These are phyloP conservation scores for Pestalotiopsis sp. DNA, from an alignment of 2,329 filamentous ascomycete genomes.

Conservation along the genomic window DNA sequence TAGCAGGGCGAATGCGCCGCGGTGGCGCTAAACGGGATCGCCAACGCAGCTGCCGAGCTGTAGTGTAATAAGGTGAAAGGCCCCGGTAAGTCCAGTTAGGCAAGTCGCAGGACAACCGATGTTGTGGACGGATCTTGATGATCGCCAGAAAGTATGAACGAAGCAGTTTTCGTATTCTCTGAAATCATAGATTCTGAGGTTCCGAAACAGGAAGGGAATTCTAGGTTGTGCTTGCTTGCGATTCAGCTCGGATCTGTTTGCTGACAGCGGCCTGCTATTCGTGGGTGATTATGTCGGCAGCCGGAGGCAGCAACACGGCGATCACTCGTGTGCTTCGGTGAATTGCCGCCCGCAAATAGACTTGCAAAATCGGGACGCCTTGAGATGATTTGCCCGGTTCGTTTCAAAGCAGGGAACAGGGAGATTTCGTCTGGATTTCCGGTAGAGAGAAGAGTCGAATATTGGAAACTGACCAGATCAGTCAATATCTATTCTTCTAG, in stretches of 20 bases:
- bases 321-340: not conserved
- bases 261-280: not conserved
- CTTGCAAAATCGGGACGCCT: not conserved
- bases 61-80: not conserved
- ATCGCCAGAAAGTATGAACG: not conserved
- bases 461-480: not conserved
- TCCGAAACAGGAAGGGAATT: not conserved
- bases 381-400: not conserved
- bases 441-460: not conserved
- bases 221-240: not conserved
- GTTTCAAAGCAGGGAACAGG: not conserved
- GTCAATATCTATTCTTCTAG: not conserved
- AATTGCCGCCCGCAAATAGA: not conserved
- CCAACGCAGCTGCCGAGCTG: not conserved
- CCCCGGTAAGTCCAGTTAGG: not conserved
- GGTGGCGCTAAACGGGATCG: slow-evolving; percentile 7
- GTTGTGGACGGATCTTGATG: not conserved
- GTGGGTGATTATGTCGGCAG: not conserved
- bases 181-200: not conserved
- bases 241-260: no score
- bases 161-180: not conserved
- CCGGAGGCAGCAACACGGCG: not conserved
- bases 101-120: not conserved
- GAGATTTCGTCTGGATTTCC: not conserved
- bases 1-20: not conserved